Percentiles rank a stretch among this genome's conserved stretches.
Conservation (phyloP, 768 basidiomycete species). For the Exsudoporus frostii region DNA sequence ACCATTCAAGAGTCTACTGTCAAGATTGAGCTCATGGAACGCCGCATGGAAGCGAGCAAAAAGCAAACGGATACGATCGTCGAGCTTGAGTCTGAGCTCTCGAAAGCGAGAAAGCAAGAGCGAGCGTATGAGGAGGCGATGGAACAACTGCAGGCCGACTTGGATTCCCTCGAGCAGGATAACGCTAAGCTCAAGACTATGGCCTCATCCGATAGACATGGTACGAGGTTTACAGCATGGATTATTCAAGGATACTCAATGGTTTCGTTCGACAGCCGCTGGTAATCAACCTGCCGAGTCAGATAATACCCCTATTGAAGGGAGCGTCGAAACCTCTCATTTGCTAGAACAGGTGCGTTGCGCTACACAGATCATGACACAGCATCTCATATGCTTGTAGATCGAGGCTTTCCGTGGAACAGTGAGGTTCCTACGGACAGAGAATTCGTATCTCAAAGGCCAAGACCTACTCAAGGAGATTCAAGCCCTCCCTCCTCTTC, state of each 20-base stretch:
- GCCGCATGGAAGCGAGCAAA: constrained; percentile 87
- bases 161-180: constrained; percentile 85
- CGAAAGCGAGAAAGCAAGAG: constrained; percentile 84
- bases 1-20: constrained; percentile 82
- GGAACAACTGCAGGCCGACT: constrained; percentile 86
- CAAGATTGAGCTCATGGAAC: constrained; percentile 94
- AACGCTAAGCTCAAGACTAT: constrained; percentile 76
- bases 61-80: constrained; percentile 82
- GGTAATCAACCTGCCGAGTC: constrained; percentile 51
- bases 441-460: constrained; percentile 92
- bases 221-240: constrained; percentile 36
- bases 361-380: background rate
- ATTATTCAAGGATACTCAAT: background rate
- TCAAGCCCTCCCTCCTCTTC: constrained; percentile 66
- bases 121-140: constrained; percentile 89
- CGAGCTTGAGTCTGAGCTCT: constrained; percentile 77
- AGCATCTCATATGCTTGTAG: constrained; percentile 36
- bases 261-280: constrained; percentile 31
- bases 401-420: constrained; percentile 90
- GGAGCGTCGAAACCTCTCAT: constrained; percentile 82
- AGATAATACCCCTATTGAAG: constrained; percentile 68
- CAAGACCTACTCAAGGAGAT: constrained; percentile 87
- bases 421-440: constrained; percentile 86
- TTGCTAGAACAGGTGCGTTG: constrained; percentile 76
- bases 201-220: constrained; percentile 66